phyloP scores from a whole-genome alignment of 2,329 filamentous ascomycete genomes.

The Didymella segeticola region DNA sequence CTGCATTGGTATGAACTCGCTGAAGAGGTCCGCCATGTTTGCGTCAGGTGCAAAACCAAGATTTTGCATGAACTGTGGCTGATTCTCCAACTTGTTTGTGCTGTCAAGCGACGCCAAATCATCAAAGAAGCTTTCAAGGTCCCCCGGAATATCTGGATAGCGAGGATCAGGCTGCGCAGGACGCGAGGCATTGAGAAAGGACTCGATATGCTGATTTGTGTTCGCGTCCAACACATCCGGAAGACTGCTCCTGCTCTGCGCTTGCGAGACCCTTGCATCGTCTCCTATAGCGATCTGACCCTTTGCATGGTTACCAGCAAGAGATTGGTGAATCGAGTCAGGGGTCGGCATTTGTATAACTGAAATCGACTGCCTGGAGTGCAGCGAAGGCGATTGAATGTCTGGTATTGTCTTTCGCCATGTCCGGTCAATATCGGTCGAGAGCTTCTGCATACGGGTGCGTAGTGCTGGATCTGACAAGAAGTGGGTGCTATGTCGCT shows the following conservation, averaged over 20 bases:
- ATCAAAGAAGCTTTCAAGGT: slow-evolving; percentile 63
- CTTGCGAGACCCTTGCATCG: neutral
- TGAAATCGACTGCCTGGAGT: slow-evolving; percentile 8
- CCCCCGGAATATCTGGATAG: slow-evolving; percentile 48
- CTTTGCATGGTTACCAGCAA: slow-evolving; percentile 6
- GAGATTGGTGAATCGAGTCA: slow-evolving; percentile 26
- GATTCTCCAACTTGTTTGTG: slow-evolving; percentile 59
- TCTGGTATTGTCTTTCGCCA: slow-evolving; percentile 19
- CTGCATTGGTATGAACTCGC: slow-evolving; percentile 51
- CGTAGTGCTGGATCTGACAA: slow-evolving; percentile 23
- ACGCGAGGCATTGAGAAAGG: slow-evolving; percentile 3
- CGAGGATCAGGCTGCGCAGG: slow-evolving; percentile 25
- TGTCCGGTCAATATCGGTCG: slow-evolving; percentile 17
- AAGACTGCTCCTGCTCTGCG: slow-evolving; percentile 19
- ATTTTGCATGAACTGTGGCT: slow-evolving; percentile 71
- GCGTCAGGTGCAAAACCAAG: slow-evolving; percentile 69
- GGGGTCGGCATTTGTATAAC: slow-evolving; percentile 26
- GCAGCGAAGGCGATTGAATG: slow-evolving; percentile 2
- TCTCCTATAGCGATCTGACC: slow-evolving; percentile 1
- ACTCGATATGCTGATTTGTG: slow-evolving; percentile 12
- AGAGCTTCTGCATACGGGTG: slow-evolving; percentile 28
- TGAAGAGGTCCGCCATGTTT: slow-evolving; percentile 63
- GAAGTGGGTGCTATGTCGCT: slow-evolving; percentile 21
- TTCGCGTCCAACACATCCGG: slow-evolving; percentile 14
- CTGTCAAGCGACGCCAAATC: slow-evolving; percentile 65